Percentiles rank a stretch among this genome's conserved stretches.
Evolutionary conservation across 2,329 filamentous ascomycete genomes (phyloP).

Genomic region (Sarocladiaceae sp.): DNA sequence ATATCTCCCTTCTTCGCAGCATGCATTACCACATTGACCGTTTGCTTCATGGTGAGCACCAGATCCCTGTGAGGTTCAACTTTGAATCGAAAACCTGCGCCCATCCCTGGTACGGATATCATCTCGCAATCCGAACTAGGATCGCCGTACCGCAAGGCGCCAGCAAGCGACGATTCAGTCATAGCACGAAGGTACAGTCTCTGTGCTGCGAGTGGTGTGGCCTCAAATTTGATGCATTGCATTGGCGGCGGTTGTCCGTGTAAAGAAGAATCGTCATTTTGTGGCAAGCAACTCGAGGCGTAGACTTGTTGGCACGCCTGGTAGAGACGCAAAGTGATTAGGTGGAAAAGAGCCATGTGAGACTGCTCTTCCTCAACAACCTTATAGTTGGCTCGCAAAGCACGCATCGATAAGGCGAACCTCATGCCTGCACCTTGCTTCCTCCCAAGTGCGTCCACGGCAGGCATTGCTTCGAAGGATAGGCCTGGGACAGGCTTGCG

Average conservation of each 20-base stretch:
- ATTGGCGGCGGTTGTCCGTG: neutral
- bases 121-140: neutral
- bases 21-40: conserved; percentile 1
- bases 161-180: neutral
- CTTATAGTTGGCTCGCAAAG: neutral
- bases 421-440: neutral
- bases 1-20: neutral
- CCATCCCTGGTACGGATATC: neutral
- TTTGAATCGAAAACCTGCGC: neutral
- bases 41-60: neutral
- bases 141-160: neutral
- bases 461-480: neutral
- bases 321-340: neutral
- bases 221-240: neutral
- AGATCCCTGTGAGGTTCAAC: neutral
- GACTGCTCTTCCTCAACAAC: neutral
- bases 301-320: neutral
- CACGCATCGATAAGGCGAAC: neutral
- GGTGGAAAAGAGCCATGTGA: neutral
- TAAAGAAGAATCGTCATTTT: neutral
- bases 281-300: neutral
- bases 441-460: neutral
- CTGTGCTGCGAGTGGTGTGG: neutral
- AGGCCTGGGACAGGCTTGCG: neutral
- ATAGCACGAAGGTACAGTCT: neutral